Conservation (phyloP, 2,329 filamentous ascomycete species). For the Mariannaea elegans region DNA sequence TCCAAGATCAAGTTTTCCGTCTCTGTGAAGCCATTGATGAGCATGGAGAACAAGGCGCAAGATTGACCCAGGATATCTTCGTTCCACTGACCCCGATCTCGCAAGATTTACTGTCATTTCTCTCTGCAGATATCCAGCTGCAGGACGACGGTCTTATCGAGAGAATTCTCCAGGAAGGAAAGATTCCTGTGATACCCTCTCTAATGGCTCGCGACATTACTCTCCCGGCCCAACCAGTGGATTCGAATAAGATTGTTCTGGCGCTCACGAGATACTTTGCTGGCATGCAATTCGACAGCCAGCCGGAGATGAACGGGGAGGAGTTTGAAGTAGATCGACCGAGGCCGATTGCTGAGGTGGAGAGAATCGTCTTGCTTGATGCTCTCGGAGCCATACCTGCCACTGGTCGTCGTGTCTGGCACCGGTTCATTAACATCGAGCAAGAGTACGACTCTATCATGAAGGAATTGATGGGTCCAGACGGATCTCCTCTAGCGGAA, state of each 20-base stretch:
- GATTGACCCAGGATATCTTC: conserved; percentile 66
- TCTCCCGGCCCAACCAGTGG: conserved; percentile 49
- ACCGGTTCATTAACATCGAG: conserved; percentile 85
- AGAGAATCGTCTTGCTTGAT: conserved; percentile 90
- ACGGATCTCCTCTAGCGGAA: conserved; percentile 42
- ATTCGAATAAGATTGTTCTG: conserved; percentile 72
- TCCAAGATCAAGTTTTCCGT: conserved; percentile 73
- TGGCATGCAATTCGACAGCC: conserved; percentile 63
- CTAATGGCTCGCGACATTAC: conserved; percentile 54
- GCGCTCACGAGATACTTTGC: conserved; percentile 81
- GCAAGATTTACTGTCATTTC: conserved; percentile 23
- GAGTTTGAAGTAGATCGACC: conserved; percentile 48
- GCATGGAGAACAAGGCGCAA: conserved; percentile 73
- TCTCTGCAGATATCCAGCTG: conserved; percentile 41
- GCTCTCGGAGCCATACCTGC: conserved; percentile 85
- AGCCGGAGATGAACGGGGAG: not conserved
- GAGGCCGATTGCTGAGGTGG: conserved; percentile 69
- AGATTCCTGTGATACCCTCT: conserved; percentile 51
- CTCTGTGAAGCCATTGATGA: conserved; percentile 79
- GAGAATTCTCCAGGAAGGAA: conserved; percentile 43
- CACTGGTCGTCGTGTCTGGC: conserved; percentile 49
- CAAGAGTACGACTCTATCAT: conserved; percentile 82
- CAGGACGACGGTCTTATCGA: conserved; percentile 45
- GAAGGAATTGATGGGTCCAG: conserved; percentile 61
- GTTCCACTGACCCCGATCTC: conserved; percentile 9